phyloP scores from a whole-genome alignment of 148 eudicot genomes.

The Vaccinium macrocarpon region DNA sequence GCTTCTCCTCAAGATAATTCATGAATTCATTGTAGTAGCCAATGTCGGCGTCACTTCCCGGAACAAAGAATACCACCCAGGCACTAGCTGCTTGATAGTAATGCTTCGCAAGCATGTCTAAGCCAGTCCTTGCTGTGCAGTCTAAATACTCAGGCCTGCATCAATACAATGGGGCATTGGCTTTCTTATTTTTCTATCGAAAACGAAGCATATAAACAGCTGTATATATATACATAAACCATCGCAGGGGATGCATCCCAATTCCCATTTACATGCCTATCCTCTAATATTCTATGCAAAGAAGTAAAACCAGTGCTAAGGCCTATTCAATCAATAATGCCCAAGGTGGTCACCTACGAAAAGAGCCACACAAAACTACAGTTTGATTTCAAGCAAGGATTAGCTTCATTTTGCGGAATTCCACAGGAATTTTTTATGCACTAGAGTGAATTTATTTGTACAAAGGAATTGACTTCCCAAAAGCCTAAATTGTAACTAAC shows the following conservation, averaged over 20 bases:
- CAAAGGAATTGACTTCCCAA: background rate
- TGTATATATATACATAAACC: background rate
- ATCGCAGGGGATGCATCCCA: background rate
- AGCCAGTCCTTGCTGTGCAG: conserved; percentile 81
- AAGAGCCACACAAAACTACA: background rate
- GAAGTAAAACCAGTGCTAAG: background rate
- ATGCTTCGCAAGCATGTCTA: conserved; percentile 88
- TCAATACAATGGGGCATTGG: background rate
- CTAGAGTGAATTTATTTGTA: background rate
- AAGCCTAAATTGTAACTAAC: background rate
- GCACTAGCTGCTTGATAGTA: conserved; percentile 72
- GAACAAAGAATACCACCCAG: conserved; percentile 85
- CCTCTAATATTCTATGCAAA: background rate
- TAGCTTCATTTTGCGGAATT: background rate
- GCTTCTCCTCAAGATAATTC: conserved; percentile 72
- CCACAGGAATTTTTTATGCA: background rate
- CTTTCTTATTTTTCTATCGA: background rate
- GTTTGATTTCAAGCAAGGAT: background rate
- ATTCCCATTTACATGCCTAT: background rate
- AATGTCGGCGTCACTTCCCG: conserved; percentile 73
- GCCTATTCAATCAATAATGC: background rate
- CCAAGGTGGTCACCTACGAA: background rate
- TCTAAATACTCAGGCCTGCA: conserved; percentile 79
- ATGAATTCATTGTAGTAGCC: conserved; percentile 73
- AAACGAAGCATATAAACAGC: background rate